A percentile compares a stretch with the other conserved stretches of the same genome.
These are phyloP conservation scores for Leishmania tarentolae DNA, from an alignment of 208 protist species.

Conservation along the genomic window DNA sequence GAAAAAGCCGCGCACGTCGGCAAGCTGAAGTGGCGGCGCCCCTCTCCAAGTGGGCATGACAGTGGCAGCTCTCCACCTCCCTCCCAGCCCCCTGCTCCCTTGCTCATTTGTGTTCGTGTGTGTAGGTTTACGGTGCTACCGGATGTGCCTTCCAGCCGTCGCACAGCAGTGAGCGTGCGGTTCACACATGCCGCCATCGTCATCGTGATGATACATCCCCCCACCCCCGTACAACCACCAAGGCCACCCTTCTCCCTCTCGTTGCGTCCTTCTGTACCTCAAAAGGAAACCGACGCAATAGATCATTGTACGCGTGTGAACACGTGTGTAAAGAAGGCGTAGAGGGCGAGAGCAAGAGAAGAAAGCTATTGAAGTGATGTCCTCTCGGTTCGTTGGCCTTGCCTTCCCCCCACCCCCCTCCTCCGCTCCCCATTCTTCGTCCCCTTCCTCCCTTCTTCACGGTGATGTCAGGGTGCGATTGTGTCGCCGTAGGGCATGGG, in stretches of 20 bases:
- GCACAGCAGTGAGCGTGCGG: neutral
- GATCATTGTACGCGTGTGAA: neutral
- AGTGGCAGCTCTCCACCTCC: neutral
- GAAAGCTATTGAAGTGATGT: neutral
- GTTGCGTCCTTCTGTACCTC: neutral
- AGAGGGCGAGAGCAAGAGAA: neutral
- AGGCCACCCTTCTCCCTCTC: neutral
- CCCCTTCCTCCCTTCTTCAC: neutral
- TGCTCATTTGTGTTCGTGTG: neutral
- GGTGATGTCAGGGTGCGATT: neutral
- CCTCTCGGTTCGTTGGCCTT: neutral
- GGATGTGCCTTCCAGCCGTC: neutral
- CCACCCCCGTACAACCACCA: no score
- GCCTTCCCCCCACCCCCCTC: neutral
- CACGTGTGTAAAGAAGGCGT: neutral
- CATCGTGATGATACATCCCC: neutral
- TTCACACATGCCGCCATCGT: neutral
- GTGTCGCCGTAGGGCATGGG: neutral
- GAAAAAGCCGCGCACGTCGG: slow-evolving; percentile 11
- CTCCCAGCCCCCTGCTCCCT: neutral
- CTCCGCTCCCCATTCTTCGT: neutral
- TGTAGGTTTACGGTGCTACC: neutral
- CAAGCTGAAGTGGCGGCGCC: neutral
- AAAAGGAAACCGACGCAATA: neutral
- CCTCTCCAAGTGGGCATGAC: neutral